Percentiles rank a stretch among this genome's conserved stretches.
Evolutionary conservation across 2,329 filamentous ascomycete species (phyloP).

Genomic region (Neophaeococcomyces aloes): DNA sequence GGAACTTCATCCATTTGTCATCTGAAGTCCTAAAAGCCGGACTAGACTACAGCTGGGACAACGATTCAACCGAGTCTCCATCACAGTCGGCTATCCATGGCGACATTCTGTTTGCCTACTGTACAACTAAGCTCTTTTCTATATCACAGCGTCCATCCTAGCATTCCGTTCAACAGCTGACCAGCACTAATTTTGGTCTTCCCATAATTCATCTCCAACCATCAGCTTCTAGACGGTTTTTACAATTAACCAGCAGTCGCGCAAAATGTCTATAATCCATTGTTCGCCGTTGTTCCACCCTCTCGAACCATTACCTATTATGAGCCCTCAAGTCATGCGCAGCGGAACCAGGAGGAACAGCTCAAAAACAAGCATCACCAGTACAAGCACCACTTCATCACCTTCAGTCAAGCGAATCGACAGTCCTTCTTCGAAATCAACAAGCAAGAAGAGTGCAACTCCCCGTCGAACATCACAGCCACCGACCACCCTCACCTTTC

Average conservation of each 20-base stretch:
- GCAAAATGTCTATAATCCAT: conserved; percentile 6
- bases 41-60: too few relatives aligned
- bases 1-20: too few relatives aligned
- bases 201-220: too few relatives aligned
- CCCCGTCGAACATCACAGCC: conserved; percentile 1
- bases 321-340: conserved; percentile 5
- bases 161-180: too few relatives aligned
- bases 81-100: too few relatives aligned
- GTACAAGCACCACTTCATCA: background rate
- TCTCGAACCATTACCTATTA: conserved; percentile 6
- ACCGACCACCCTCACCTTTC: background rate
- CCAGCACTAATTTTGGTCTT: too few relatives aligned
- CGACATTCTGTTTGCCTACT: too few relatives aligned
- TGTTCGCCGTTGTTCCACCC: conserved; percentile 7
- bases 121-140: too few relatives aligned
- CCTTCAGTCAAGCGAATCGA: background rate
- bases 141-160: too few relatives aligned
- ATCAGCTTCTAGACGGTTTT: background rate
- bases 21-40: too few relatives aligned
- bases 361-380: background rate
- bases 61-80: too few relatives aligned
- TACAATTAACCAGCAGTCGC: background rate
- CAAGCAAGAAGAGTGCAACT: conserved; percentile 4
- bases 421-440: background rate
- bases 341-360: background rate